These are phyloP conservation scores for Auriscalpium orientale DNA, from an alignment of 768 basidiomycete genomes.

Conservation along the genomic window DNA sequence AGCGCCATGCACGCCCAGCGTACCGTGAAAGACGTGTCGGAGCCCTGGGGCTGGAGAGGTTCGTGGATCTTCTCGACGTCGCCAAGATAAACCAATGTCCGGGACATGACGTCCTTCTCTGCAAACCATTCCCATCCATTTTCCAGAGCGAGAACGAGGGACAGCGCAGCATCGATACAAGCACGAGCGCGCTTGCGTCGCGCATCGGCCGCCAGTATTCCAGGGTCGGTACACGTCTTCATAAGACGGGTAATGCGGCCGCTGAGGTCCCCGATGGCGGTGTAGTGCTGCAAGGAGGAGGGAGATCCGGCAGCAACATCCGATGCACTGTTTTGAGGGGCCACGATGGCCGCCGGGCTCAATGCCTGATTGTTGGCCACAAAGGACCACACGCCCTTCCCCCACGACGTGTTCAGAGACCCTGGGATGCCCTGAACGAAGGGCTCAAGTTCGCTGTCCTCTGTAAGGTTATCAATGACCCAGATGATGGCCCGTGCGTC, in stretches of 20 bases:
- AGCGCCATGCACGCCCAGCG: constrained; percentile 11
- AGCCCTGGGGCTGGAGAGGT: neutral
- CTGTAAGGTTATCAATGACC: constrained; percentile 3
- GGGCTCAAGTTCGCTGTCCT: constrained; percentile 9
- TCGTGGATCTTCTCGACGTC: neutral
- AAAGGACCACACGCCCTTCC: neutral
- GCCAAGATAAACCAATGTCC: constrained; percentile 3
- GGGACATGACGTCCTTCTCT: constrained; percentile 1
- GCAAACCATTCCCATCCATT: constrained; percentile 1
- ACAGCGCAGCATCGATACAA: constrained; percentile 4
- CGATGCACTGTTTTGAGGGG: neutral
- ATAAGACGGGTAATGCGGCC: constrained; percentile 5
- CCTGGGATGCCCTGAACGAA: constrained; percentile 6
- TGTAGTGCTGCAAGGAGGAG: neutral
- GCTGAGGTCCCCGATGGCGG: constrained; percentile 1
- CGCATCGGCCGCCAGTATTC: neutral
- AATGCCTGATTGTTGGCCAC: neutral
- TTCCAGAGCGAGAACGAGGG: constrained; percentile 3
- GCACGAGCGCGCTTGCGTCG: constrained; percentile 7
- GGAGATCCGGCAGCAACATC: neutral
- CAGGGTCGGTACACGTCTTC: constrained; percentile 7
- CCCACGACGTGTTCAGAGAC: constrained; percentile 4
- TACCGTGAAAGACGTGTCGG: constrained; percentile 2
- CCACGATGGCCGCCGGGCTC: neutral
- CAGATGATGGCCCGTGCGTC: constrained; percentile 8